Conservation (phyloP, 2,329 filamentous ascomycete genomes). For the Penicillium sp. region DNA sequence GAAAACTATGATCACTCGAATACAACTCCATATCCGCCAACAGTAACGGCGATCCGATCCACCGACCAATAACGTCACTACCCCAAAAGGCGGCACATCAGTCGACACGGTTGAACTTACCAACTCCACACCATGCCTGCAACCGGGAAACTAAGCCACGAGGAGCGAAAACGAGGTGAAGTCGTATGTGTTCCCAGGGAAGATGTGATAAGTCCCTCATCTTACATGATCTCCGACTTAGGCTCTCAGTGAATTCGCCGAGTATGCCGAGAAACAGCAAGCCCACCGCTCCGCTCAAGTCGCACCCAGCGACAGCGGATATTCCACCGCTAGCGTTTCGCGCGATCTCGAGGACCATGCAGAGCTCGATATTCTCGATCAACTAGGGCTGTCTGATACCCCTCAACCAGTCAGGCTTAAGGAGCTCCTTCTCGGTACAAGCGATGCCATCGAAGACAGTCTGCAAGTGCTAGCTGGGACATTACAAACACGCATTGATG, state of each 20-base stretch:
- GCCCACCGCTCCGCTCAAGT: constrained; percentile 45
- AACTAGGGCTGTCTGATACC: constrained; percentile 68
- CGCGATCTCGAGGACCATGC: constrained; percentile 65
- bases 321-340: constrained; percentile 35
- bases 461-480: constrained; percentile 62
- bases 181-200: constrained; percentile 54
- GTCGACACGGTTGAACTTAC: constrained; percentile 4
- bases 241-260: constrained; percentile 93
- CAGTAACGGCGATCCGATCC: constrained; percentile 31
- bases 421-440: constrained; percentile 64
- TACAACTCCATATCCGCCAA: constrained; percentile 37
- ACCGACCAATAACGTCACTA: constrained; percentile 24
- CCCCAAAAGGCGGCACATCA: constrained; percentile 8
- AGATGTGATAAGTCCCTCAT: not conserved
- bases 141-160: constrained; percentile 59
- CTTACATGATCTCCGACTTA: constrained; percentile 27
- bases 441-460: constrained; percentile 56
- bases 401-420: constrained; percentile 65
- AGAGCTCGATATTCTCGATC: constrained; percentile 87
- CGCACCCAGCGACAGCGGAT: constrained; percentile 41
- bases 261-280: constrained; percentile 96
- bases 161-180: constrained; percentile 84
- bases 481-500: constrained; percentile 66
- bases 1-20: constrained; percentile 44
- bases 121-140: constrained; percentile 31